Conservation (phyloP, 495 filamentous ascomycete species). For the Penicillium bovifimosum region DNA sequence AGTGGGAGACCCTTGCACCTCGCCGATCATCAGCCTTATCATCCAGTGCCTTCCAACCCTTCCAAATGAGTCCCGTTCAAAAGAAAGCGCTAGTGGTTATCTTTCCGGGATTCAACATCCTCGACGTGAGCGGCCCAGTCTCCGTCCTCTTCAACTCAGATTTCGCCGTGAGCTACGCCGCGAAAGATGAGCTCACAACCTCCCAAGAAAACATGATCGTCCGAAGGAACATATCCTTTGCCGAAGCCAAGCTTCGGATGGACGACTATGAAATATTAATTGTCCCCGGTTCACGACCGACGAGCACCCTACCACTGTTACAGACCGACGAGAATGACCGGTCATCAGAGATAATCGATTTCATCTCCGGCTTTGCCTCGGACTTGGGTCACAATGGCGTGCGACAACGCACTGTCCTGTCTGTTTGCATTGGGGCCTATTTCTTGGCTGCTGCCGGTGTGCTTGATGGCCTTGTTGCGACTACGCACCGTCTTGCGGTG, state of each 20-base stretch:
- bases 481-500: conserved; percentile 3
- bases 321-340: neutral
- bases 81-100: neutral
- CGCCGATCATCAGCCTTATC: neutral
- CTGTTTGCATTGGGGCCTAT: neutral
- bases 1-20: neutral
- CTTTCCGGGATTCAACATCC: neutral
- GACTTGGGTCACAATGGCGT: neutral
- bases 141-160: neutral
- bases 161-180: neutral
- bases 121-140: neutral
- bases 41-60: neutral
- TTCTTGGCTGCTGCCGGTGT: neutral
- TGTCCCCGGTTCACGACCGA: conserved; percentile 4
- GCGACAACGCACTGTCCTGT: neutral
- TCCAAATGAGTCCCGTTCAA: neutral
- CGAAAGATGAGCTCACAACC: neutral
- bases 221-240: neutral
- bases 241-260: neutral
- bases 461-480: conserved; percentile 4
- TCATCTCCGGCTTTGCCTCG: neutral
- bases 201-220: neutral
- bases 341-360: neutral
- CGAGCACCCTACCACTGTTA: neutral
- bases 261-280: conserved; percentile 1